Evolutionary conservation across 352 stramenopile genomes (phyloP), one percentile per base, ranked within the genome.

Genomic region (Blastocystis hominis): DNA sequence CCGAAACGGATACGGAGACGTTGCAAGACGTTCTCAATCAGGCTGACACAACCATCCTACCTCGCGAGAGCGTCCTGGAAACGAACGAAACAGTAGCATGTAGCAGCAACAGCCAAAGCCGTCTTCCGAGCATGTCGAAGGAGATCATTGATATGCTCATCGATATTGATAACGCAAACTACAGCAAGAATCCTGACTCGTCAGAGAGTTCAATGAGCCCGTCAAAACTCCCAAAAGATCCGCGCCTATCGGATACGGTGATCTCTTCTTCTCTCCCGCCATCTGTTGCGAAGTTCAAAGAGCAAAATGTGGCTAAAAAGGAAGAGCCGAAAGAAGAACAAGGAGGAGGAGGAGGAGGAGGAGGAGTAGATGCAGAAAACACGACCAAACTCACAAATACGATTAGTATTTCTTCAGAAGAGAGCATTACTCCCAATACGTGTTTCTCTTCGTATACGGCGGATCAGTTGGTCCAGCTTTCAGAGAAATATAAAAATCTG

Each of bases 131-230:
- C 55, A 34, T 40, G 0, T 76, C 64, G 5, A 76, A 76, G 36
- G 64, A 76, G 47, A 76, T 76, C 38, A 76, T 76, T 40, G 20
- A 55, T 55, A 76, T 76, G 64, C 47, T 76, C 6, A 76, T 76
- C 47, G 64, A 76, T 53, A 76, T 76, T 3, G 64, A 76, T 55
- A 76, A 76, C 55, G 64, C 64, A 3, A 76, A 76, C 64, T 76
- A 76, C 47, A 53, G n/a, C 38, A 76, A 76, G 44, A 20, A 20
- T n/a, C 34, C 13, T 44, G 20, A 5, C 34, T 34, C 63, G 34
- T 46, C 63, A 50, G 34, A 20, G 24, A 72, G 34, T n/a, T n/a
- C n/a, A n/a, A n/a, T n/a, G n/a, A n/a, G n/a, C n/a, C n/a, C n/a
- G n/a, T n/a, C n/a, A n/a, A n/a, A n/a, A n/a, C n/a, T n/a, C n/a